These are phyloP conservation scores for Castanopsis chinensis DNA, from an alignment of 306 rosid genomes.

Conservation along the genomic window DNA sequence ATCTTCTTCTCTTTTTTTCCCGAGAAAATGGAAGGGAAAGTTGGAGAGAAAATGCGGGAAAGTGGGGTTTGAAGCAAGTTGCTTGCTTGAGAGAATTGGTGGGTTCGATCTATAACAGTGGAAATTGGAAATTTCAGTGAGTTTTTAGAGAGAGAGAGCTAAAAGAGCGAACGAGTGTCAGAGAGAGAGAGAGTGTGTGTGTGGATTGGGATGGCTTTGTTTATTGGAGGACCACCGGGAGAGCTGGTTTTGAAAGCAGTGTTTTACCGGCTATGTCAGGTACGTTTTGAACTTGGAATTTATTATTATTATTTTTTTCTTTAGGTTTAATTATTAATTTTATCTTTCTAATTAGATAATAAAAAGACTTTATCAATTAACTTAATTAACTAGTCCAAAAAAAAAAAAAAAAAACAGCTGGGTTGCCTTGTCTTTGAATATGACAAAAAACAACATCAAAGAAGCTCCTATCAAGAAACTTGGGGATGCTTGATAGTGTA, in stretches of 20 bases:
- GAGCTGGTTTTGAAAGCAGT: constrained; percentile 20
- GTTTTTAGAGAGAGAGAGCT: constrained; percentile 1
- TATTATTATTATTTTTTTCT: no score
- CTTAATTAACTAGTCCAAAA: no score
- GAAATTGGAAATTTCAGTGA: not conserved
- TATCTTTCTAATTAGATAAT: no score
- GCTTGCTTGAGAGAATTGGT: not conserved
- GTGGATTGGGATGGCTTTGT: constrained; percentile 22
- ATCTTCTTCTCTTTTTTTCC: constrained; percentile 26
- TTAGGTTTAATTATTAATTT: no score
- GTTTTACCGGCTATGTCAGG: constrained; percentile 32
- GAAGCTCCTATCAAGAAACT: no score
- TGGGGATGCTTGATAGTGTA: no score
- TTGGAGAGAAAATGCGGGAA: constrained; percentile 36
- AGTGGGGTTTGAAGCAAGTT: constrained; percentile 5
- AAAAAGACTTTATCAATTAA: no score
- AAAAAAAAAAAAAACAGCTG: no score
- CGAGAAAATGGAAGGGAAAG: constrained; percentile 32
- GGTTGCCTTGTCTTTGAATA: no score
- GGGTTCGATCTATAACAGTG: constrained; percentile 32
- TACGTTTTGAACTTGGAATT: not conserved
- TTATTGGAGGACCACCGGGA: constrained; percentile 25
- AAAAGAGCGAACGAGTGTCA: constrained; percentile 11
- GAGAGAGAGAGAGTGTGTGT: constrained; percentile 10
- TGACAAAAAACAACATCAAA: no score